phyloP scores from a whole-genome alignment of 768 basidiomycete genomes.

The Tricholoma furcatifolium region DNA sequence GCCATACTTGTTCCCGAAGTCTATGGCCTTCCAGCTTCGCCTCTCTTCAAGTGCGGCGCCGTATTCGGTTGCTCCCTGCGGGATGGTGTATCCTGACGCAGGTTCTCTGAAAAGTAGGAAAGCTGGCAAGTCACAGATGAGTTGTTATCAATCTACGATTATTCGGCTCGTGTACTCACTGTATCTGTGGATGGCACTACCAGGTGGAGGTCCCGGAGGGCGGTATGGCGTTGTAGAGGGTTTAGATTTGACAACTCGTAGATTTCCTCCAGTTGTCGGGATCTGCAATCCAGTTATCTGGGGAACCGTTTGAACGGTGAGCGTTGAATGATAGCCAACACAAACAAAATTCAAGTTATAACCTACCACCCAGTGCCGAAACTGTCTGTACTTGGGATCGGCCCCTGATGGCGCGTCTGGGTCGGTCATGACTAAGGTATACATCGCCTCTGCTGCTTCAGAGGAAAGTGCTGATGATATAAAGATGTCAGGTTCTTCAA shows the following conservation, averaged over 20 bases:
- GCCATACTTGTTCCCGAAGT: conserved; percentile 49
- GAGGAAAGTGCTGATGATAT: conserved; percentile 41
- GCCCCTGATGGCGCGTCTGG: conserved; percentile 55
- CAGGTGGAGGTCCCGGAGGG: conserved; percentile 54
- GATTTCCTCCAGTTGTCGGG: conserved; percentile 24
- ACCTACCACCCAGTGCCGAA: conserved; percentile 57
- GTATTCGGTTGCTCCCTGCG: conserved; percentile 45
- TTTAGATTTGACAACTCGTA: conserved; percentile 40
- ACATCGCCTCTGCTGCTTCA: conserved; percentile 24
- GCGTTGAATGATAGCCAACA: conserved; percentile 6
- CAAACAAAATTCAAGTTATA: background rate
- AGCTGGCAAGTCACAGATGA: conserved; percentile 25
- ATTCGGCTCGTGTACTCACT: conserved; percentile 31
- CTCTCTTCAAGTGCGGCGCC: conserved; percentile 43
- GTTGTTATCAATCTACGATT: background rate
- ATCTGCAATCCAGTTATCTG: conserved; percentile 38
- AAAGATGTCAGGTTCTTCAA: conserved; percentile 49
- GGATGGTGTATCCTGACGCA: conserved; percentile 35
- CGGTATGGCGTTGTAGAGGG: conserved; percentile 54
- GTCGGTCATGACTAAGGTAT: conserved; percentile 58
- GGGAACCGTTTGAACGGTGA: background rate
- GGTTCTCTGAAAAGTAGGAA: conserved; percentile 67
- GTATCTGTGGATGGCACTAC: conserved; percentile 54
- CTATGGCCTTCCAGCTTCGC: conserved; percentile 52
- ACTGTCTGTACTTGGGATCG: conserved; percentile 48